Evolutionary conservation across 2,329 filamentous ascomycete species (phyloP).

Genomic region (Podosphaera xanthii): DNA sequence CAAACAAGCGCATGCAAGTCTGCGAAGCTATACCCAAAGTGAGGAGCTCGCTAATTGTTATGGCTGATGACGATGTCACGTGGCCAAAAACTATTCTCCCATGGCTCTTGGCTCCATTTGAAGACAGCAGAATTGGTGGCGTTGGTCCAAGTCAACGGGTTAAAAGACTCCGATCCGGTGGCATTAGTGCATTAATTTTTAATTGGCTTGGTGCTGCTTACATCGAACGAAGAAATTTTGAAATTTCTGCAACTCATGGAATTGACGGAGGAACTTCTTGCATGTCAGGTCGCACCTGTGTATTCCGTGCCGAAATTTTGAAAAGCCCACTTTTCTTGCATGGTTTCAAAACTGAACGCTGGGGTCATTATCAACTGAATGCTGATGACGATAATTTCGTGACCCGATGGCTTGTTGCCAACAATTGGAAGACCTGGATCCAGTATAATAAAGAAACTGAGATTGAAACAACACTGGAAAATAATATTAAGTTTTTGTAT

Average conservation of each 20-base stretch:
- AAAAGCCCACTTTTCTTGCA: slow-evolving; percentile 68
- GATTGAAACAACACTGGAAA: slow-evolving; percentile 80
- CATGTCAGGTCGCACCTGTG: slow-evolving; percentile 82
- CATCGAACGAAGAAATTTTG: slow-evolving; percentile 83
- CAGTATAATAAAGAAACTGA: slow-evolving; percentile 84
- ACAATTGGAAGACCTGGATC: slow-evolving; percentile 84
- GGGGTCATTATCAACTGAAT: slow-evolving; percentile 73
- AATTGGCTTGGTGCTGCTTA: slow-evolving; percentile 84
- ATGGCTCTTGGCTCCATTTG: slow-evolving; percentile 85
- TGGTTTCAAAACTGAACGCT: slow-evolving; percentile 78
- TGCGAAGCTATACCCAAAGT: slow-evolving; percentile 77
- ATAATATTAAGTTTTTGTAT: slow-evolving; percentile 69
- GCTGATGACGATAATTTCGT: slow-evolving; percentile 98
- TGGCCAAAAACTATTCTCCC: slow-evolving; percentile 71
- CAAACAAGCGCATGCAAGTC: slow-evolving; percentile 89
- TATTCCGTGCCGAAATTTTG: slow-evolving; percentile 74
- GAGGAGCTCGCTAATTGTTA: slow-evolving; percentile 61
- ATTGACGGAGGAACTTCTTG: slow-evolving; percentile 92
- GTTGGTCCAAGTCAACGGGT: slow-evolving; percentile 83
- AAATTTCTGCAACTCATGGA: slow-evolving; percentile 86
- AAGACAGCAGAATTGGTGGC: slow-evolving; percentile 61
- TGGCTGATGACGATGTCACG: slow-evolving; percentile 89
- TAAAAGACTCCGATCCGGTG: slow-evolving; percentile 36
- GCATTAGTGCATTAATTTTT: slow-evolving; percentile 42
- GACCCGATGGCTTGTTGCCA: slow-evolving; percentile 80